Base-by-base conservation (phyloP, 2,329 filamentous ascomycete genomes). In the Harringtonia aguacate region DNA sequence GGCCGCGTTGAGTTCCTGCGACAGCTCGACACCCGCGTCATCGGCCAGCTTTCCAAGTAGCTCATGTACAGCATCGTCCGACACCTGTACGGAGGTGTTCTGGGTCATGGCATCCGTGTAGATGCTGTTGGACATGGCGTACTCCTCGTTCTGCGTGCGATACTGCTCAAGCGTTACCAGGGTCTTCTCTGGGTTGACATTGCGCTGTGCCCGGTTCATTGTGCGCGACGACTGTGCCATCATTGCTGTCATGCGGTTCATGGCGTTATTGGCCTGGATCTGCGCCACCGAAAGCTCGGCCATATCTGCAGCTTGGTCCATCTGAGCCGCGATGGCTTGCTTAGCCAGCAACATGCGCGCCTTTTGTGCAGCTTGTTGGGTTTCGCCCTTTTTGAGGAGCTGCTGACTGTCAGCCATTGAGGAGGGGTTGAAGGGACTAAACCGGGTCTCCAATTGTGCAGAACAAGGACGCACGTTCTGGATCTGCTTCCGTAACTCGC, bases 71-170 rank as follows among this genome's bases (percentile, higher is more conserved):
- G 89, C 86, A 53, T 94, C 87, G 59, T 94, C 64, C 68, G 85
- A 66, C 67, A 89, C 61, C 70, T 85, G 59, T 68, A 82, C 56
- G 63, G 85, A 61, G 2, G 87, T 94, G 31, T 83, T 84, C 48
- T 84, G 81, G 20, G 77, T 79, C 49, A 89, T 90, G 47, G 86
- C 85, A 57, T 89, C 87, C 62, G 90, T 86, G 64, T 92, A 92
- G 64, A 89, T 87, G 53, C 80, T 73, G 61, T 77, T 78, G 58
- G 68, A 72, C 65, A 79, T 75, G 60, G 73, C 72, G 61, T 78
- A 78, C 54, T 79, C 75, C 58, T 79, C 75, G 62, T 77, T 79
- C 56, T 79, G 75, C 50, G 69, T 63, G 58, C 72, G 73, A 67
- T 75, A 77, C 55, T 77, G 72, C 56, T 79, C 75, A 51, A 79